Conservation (phyloP, 805 yeast genomes). For the Blastobotrys attinorum region DNA sequence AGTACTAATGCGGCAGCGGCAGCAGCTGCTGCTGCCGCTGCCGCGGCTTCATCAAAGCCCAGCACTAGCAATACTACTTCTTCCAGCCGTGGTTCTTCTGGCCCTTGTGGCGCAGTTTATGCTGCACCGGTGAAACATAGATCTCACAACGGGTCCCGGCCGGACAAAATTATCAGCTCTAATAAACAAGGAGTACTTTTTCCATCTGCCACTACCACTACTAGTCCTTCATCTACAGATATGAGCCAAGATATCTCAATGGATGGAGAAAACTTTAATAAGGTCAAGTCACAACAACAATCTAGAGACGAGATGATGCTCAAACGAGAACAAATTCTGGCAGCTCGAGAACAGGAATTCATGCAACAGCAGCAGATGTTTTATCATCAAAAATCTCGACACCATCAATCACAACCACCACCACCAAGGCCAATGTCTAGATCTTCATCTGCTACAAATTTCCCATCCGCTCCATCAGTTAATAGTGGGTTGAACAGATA, state of each 20-base stretch:
- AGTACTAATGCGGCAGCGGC: too few relatives aligned
- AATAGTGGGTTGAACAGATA: too few relatives aligned
- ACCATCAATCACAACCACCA: background rate
- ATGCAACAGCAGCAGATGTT: conserved; percentile 15
- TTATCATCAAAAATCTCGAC: background rate
- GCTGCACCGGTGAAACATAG: too few relatives aligned
- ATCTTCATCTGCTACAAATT: background rate
- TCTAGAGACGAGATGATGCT: background rate
- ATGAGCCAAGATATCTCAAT: too few relatives aligned
- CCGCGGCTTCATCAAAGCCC: background rate
- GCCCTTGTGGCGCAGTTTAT: too few relatives aligned
- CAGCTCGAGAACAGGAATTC: conserved; percentile 16
- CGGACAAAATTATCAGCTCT: too few relatives aligned
- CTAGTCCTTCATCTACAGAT: background rate
- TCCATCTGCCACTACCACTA: background rate
- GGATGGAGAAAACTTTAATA: background rate
- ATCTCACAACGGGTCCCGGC: too few relatives aligned
- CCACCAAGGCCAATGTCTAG: background rate
- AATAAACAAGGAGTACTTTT: background rate
- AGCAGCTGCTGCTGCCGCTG: too few relatives aligned
- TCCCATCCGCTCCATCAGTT: too few relatives aligned
- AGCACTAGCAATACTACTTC: background rate
- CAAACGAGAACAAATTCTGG: conserved; percentile 15
- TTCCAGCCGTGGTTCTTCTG: too few relatives aligned
- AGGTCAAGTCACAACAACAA: conserved; percentile 4